A percentile compares a stretch with the other conserved stretches of the same genome.
phyloP scores from a whole-genome alignment of 805 yeast genomes.

The Hanseniaspora lachancei region DNA sequence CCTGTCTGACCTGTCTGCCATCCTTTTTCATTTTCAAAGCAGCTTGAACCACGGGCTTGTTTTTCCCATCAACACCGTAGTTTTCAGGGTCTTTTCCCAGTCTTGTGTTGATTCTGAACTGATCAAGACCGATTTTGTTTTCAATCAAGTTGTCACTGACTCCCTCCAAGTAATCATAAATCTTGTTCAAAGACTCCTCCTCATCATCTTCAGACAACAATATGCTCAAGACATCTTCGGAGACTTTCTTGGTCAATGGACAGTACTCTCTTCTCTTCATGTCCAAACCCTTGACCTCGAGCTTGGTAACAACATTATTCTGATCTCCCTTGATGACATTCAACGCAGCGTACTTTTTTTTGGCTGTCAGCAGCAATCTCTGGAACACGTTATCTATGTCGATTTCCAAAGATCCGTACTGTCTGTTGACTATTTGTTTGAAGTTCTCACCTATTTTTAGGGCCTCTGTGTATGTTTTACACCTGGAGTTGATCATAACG shows the following conservation, averaged over 20 bases:
- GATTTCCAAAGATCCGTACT: constrained; percentile 76
- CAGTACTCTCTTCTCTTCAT: constrained; percentile 95
- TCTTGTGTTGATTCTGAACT: constrained; percentile 70
- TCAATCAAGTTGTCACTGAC: constrained; percentile 44
- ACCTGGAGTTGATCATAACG: constrained; percentile 92
- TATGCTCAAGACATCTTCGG: constrained; percentile 58
- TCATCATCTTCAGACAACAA: constrained; percentile 62
- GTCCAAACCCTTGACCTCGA: constrained; percentile 93
- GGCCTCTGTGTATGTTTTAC: constrained; percentile 56
- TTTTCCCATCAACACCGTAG: constrained; percentile 61
- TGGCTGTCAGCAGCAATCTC: constrained; percentile 73
- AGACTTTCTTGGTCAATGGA: constrained; percentile 79
- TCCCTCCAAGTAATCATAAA: constrained; percentile 58
- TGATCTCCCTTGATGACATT: constrained; percentile 44
- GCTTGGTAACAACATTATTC: constrained; percentile 33
- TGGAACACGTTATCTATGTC: constrained; percentile 91
- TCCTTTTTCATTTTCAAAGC: constrained; percentile 68
- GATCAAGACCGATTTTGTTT: constrained; percentile 51
- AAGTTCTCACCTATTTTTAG: constrained; percentile 71
- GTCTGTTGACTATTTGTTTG: constrained; percentile 73
- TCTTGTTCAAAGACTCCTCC: constrained; percentile 57
- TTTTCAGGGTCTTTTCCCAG: constrained; percentile 78
- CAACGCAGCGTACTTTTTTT: constrained; percentile 94
- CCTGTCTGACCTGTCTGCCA: constrained; percentile 79
- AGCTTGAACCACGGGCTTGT: constrained; percentile 81